Percentiles rank a stretch among this genome's conserved stretches.
Evolutionary conservation across 2,329 filamentous ascomycete species (phyloP).

Genomic region (Tolypocladium cylindrosporum): DNA sequence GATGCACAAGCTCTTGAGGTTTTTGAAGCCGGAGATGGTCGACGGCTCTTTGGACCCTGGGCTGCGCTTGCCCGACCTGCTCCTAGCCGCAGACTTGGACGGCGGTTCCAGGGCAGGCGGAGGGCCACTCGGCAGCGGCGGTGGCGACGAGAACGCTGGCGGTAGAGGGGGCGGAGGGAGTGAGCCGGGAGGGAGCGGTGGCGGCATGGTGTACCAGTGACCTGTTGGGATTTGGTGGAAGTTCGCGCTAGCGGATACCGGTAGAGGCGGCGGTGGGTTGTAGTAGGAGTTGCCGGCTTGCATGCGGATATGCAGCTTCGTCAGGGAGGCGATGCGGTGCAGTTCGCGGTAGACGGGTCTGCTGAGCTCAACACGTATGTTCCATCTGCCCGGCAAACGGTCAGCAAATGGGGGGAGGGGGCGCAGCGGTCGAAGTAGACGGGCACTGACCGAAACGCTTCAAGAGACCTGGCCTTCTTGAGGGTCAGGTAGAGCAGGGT

Average conservation of each 20-base stretch:
- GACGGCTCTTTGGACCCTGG: conserved; percentile 28
- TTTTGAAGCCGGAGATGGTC: conserved; percentile 47
- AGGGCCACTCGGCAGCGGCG: conserved; percentile 11
- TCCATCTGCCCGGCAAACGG: conserved; percentile 36
- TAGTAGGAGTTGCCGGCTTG: conserved; percentile 48
- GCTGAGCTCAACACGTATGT: conserved; percentile 53
- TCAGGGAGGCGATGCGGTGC: conserved; percentile 41
- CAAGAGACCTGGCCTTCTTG: conserved; percentile 42
- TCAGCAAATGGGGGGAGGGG: conserved; percentile 1
- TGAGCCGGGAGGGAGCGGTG: conserved; percentile 8
- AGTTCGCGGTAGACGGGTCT: conserved; percentile 46
- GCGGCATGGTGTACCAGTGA: conserved; percentile 17
- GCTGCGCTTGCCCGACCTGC: conserved; percentile 21
- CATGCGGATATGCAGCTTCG: conserved; percentile 46
- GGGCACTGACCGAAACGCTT: conserved; percentile 41
- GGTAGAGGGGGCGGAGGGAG: conserved; percentile 10
- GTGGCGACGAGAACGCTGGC: conserved; percentile 5
- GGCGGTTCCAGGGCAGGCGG: conserved; percentile 20
- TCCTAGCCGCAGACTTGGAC: conserved; percentile 25
- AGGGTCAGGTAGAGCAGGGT: conserved; percentile 47
- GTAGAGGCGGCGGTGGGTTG: conserved; percentile 36
- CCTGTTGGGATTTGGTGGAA: conserved; percentile 23
- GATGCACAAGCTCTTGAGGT: conserved; percentile 41
- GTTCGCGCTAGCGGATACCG: conserved; percentile 15
- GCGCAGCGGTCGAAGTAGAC: neutral